These are phyloP conservation scores for Thyridium curvatum DNA, from an alignment of 2,329 filamentous ascomycete species.

Conservation along the genomic window DNA sequence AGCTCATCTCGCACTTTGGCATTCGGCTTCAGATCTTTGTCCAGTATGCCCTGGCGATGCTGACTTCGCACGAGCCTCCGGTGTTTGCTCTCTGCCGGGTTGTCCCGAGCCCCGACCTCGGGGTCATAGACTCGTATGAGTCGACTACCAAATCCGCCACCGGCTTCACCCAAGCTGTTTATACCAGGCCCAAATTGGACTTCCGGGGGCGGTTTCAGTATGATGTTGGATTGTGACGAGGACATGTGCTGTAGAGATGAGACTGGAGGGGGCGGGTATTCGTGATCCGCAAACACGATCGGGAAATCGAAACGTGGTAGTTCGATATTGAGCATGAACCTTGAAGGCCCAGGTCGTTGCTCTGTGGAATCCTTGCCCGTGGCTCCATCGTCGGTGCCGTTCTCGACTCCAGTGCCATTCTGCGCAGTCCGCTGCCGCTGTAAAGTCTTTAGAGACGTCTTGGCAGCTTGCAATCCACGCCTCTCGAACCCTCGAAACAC, in stretches of 20 bases:
- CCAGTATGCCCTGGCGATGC: conserved; percentile 82
- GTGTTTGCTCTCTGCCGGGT: conserved; percentile 94
- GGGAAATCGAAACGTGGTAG: conserved; percentile 94
- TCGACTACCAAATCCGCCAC: conserved; percentile 44
- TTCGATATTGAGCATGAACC: conserved; percentile 83
- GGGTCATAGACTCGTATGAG: conserved; percentile 89
- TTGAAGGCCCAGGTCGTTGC: conserved; percentile 36
- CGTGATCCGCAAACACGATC: conserved; percentile 88
- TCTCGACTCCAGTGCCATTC: conserved; percentile 10
- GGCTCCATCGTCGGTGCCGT: conserved; percentile 29
- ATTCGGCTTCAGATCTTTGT: conserved; percentile 93
- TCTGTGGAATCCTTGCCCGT: conserved; percentile 35
- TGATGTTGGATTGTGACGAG: conserved; percentile 59
- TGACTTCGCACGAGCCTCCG: conserved; percentile 85
- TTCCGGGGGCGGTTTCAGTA: conserved; percentile 76
- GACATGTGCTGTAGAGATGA: conserved; percentile 64
- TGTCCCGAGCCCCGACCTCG: conserved; percentile 81
- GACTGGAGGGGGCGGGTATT: conserved; percentile 80
- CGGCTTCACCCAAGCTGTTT: conserved; percentile 54
- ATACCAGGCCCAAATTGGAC: conserved; percentile 89
- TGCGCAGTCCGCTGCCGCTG: conserved; percentile 35
- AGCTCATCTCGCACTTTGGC: conserved; percentile 92
- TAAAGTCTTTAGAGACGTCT: conserved; percentile 53
- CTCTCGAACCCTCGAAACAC: conserved; percentile 89
- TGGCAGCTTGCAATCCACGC: conserved; percentile 58